These are phyloP conservation scores for Zymoseptoria crescenta DNA, from an alignment of 2,329 filamentous ascomycete genomes.

Conservation along the genomic window DNA sequence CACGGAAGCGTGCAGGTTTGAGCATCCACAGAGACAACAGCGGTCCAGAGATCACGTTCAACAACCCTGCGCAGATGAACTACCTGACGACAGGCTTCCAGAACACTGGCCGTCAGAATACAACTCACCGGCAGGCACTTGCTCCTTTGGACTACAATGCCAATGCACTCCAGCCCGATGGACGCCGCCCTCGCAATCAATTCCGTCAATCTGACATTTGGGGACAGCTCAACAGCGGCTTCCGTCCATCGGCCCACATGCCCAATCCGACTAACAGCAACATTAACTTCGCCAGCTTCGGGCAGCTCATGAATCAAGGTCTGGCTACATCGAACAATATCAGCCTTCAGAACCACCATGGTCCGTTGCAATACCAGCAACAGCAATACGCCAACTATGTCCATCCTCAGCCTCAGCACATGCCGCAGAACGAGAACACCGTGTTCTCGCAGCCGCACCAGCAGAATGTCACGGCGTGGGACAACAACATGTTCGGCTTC, in stretches of 20 bases:
- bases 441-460: slow-evolving; percentile 5
- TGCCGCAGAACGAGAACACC: slow-evolving; percentile 3
- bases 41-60: slow-evolving; percentile 29
- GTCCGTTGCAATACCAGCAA: not conserved
- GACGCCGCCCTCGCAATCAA: slow-evolving; percentile 1
- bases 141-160: not conserved
- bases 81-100: slow-evolving; percentile 12
- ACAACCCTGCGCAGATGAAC: slow-evolving; percentile 16
- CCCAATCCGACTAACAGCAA: slow-evolving; percentile 1
- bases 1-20: slow-evolving; percentile 29
- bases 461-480: slow-evolving; percentile 5
- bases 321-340: not conserved
- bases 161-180: not conserved
- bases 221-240: slow-evolving; percentile 10
- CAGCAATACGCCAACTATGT: slow-evolving; percentile 2
- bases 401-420: not conserved
- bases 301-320: slow-evolving; percentile 3
- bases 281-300: slow-evolving; percentile 5
- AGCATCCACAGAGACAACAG: slow-evolving; percentile 37
- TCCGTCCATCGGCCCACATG: slow-evolving; percentile 9
- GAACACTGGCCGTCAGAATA: not conserved
- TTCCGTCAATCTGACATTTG: slow-evolving; percentile 9
- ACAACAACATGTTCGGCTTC: slow-evolving; percentile 4
- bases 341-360: slow-evolving; percentile 1
- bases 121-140: not conserved